Evolutionary conservation across 2,329 filamentous ascomycete genomes (phyloP).

Genomic region (Cladosporium oxysporum): DNA sequence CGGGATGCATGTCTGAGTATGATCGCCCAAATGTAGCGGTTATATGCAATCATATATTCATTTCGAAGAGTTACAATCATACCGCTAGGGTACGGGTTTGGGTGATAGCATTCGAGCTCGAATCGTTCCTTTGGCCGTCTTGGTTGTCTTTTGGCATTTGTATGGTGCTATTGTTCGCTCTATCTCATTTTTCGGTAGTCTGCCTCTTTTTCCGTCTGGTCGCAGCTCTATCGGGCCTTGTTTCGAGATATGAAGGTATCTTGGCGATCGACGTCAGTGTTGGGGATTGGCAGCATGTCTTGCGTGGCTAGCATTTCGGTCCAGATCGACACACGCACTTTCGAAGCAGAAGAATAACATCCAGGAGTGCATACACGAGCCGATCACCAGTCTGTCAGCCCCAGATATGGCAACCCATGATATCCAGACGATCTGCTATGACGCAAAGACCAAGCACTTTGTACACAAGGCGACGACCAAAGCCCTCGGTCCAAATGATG

Average conservation of each 20-base stretch:
- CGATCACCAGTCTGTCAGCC: too few species aligned
- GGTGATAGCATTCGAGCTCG: not conserved
- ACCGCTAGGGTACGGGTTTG: not conserved
- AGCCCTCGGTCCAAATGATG: conserved; percentile 29
- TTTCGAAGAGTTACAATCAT: not conserved
- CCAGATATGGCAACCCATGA: conserved; percentile 17
- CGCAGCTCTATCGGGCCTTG: not conserved
- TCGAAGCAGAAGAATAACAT: not conserved
- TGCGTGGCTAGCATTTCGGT: not conserved
- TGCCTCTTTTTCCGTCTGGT: not conserved
- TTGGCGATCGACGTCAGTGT: not conserved
- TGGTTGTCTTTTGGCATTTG: not conserved
- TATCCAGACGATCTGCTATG: conserved; percentile 29
- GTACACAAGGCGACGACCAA: conserved; percentile 25
- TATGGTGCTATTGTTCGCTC: not conserved
- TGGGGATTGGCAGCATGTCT: not conserved
- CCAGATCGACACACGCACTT: not conserved
- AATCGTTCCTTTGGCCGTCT: not conserved
- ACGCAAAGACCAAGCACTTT: conserved; percentile 24
- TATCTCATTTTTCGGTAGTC: not conserved
- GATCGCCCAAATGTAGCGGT: not conserved
- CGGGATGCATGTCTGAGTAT: not conserved
- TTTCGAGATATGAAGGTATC: not conserved
- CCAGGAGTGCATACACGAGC: not conserved
- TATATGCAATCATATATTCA: not conserved